Base-by-base conservation (phyloP, 495 filamentous ascomycete species). In the Clavariopsis aquatica region DNA sequence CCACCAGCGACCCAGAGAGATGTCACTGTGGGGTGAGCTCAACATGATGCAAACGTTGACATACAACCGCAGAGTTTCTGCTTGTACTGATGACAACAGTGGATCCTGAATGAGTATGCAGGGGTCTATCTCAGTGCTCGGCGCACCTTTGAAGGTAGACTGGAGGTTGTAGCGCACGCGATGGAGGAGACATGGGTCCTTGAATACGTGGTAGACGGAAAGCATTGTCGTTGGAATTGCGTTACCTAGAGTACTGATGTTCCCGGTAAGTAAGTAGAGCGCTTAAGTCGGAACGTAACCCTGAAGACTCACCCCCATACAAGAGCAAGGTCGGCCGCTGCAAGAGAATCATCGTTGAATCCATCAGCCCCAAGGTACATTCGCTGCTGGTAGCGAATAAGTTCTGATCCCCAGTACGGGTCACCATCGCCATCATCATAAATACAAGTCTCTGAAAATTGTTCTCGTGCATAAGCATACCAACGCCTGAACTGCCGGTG, bases 51-150 rank as follows among this genome's bases (percentile, higher is more conserved):
- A 64, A 15, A 55, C 49, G 9, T 69, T 57, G n/a, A 61, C 58
- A 43, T 62, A 62, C n/a, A 69, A 41, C 19, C 69, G 66, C 4
- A 69, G 69, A 15, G 53, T 34, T 34, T 71, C 69, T 26, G 66
- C 52, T 53, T 71, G 57, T 15, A 64, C 27, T 12, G 68, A 71
- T 2, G 63, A 36, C 27, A 71, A 41, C 7, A 71, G 55, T 10
- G 64, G 68, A 55, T 64, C 22, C 22, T 47, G n/a, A n/a, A 57
- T 23, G 4, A 67, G 60, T 34, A 52, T 45, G 7, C 36, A 31
- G 1, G 62, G 34, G 20, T 64, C 64, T 36, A 69, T 38, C n/a
- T 57, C 51, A 7, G 27, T 26, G 15, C 6, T 41, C 19, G 45
- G 38, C 3, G 27, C 41, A 0, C 27, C 19, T 17, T 38, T 26